Base-by-base conservation (phyloP, 2,329 filamentous ascomycete species). In the Cercospora citrullina region DNA sequence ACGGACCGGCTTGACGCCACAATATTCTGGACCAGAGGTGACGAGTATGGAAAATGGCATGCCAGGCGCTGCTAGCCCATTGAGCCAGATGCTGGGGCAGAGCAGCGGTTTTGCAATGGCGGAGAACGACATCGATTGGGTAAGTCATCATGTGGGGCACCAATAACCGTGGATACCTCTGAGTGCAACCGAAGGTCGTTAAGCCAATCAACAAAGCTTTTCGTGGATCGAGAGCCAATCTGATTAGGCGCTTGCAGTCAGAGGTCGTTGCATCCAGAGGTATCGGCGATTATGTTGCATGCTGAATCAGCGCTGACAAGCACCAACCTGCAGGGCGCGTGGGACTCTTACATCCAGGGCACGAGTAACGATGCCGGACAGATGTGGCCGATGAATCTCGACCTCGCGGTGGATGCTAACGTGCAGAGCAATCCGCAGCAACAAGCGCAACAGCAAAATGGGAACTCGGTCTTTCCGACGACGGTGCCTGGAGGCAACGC, bases 321-420 rank as follows among this genome's bases (percentile, higher is more conserved):
- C 69, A 69, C 75, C 63, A 51, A 64, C 60, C 58, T 31, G 71
- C 71, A 89, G 87, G 86, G 90, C 69, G 87, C 88, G 30, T 91
- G 88, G 88, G 89, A 91, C 75, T 87, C 84, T 6, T 91, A 90
- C 72, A 87, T 91, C 59, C 88, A 90, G 76, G 87, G 86, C 63
- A 83, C 86, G 5, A 82, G 72, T 36, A 76, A 82, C 66, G 81
- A 84, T 60, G 73, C 79, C 2, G 78, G 77, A 66, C 77, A 77
- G 21, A 81, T 82, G 75, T 83, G 82, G 74, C 81, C 81, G 0
- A 81, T 82, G 80, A 81, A 82, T 55, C 28, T 75, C 26, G 74
- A 75, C 45, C 63, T 72, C 23, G 21, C 72, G 74, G 45, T 72
- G 70, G 51, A 79, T 77, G 71, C 77, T 70, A 14, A 75, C 76